Percentiles rank a stretch among this genome's conserved stretches.
Evolutionary conservation across 768 basidiomycete species (phyloP).

Genomic region (Tricholoma sp.): DNA sequence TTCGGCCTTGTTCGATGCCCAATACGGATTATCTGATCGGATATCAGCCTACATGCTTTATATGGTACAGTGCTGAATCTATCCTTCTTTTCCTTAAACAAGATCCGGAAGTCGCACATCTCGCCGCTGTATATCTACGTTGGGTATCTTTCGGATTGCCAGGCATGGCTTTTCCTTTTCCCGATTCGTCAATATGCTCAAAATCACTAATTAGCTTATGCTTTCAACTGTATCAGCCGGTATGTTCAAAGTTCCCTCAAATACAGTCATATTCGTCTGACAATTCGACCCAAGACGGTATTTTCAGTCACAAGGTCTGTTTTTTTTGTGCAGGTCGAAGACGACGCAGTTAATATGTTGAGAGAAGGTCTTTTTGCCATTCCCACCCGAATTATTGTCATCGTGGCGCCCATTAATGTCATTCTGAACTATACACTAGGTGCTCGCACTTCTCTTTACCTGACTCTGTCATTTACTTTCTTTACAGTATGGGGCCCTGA

Average conservation of each 20-base stretch:
- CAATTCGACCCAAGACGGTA: constrained; percentile 42
- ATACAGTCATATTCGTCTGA: not conserved
- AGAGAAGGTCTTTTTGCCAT: constrained; percentile 67
- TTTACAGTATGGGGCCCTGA: constrained; percentile 74
- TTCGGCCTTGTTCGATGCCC: constrained; percentile 2
- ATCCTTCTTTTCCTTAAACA: constrained; percentile 73
- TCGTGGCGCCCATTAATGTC: constrained; percentile 83
- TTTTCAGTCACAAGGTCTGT: constrained; percentile 75
- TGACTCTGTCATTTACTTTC: not conserved
- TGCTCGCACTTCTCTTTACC: constrained; percentile 21
- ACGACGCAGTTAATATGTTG: not conserved
- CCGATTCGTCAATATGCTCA: not conserved
- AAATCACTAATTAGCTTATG: constrained; percentile 32
- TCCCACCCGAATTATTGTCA: constrained; percentile 77
- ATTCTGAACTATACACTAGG: constrained; percentile 83
- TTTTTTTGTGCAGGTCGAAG: not conserved
- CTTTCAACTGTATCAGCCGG: constrained; percentile 48
- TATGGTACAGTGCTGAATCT: constrained; percentile 82
- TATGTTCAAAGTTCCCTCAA: constrained; percentile 15
- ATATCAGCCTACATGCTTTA: constrained; percentile 44
- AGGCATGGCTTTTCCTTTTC: constrained; percentile 26
- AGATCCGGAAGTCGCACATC: constrained; percentile 77
- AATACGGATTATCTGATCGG: constrained; percentile 26
- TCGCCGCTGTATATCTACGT: constrained; percentile 73
- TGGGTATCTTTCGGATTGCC: constrained; percentile 79